These are phyloP conservation scores for Vigna radiata DNA, from an alignment of 306 rosid species.

Conservation along the genomic window DNA sequence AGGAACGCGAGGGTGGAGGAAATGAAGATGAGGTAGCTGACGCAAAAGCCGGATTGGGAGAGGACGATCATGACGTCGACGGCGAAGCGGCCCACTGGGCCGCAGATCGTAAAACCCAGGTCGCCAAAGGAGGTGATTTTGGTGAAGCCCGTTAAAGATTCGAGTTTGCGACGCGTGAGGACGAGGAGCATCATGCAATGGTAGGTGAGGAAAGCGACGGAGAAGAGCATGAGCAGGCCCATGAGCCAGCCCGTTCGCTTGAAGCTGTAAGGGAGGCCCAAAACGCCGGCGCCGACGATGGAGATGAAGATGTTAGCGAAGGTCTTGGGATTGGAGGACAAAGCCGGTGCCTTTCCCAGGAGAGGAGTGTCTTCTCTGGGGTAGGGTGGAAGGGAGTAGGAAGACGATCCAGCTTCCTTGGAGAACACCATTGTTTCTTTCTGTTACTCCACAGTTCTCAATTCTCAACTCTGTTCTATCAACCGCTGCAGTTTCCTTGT, in stretches of 20 bases:
- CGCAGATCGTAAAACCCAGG: constrained; percentile 64
- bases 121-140: constrained; percentile 73
- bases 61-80: constrained; percentile 71
- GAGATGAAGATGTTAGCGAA: constrained; percentile 75
- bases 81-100: constrained; percentile 59
- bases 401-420: constrained; percentile 58
- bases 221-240: constrained; percentile 62
- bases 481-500: no score
- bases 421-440: constrained; percentile 51
- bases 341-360: constrained; percentile 45
- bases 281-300: constrained; percentile 75
- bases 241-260: constrained; percentile 67
- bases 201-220: constrained; percentile 65
- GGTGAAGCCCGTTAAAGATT: constrained; percentile 48
- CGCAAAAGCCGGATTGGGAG: constrained; percentile 74
- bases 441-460: no score
- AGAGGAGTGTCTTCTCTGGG: constrained; percentile 69
- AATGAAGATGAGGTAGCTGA: constrained; percentile 75
- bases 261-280: constrained; percentile 78
- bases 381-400: constrained; percentile 52
- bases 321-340: constrained; percentile 65
- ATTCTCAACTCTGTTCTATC: no score
- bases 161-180: constrained; percentile 68
- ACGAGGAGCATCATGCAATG: constrained; percentile 81
- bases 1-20: constrained; percentile 58